A percentile compares a stretch with the other conserved stretches of the same genome.
Evolutionary conservation across 2,329 filamentous ascomycete species (phyloP).

Genomic region (Pseudogymnoascus pannorum): DNA sequence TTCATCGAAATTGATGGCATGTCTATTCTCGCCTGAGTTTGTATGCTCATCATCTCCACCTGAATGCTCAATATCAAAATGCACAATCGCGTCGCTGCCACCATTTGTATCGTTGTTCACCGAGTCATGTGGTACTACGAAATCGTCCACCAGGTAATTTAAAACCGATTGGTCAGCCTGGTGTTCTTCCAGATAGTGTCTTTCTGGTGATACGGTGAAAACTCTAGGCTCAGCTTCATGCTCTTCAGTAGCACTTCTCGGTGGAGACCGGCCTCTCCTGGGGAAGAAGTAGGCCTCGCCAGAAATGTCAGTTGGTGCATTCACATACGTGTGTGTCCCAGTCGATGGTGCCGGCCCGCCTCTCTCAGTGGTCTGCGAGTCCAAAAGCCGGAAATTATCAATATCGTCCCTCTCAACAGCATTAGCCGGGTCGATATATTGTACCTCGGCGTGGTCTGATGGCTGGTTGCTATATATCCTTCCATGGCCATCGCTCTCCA

Average conservation of each 20-base stretch:
- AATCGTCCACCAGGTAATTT: neutral
- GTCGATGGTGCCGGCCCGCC: conserved; percentile 12
- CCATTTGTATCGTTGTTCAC: neutral
- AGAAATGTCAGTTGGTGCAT: conserved; percentile 21
- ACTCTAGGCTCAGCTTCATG: neutral
- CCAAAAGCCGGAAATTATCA: conserved; percentile 8
- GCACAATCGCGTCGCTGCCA: neutral
- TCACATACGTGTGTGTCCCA: conserved; percentile 20
- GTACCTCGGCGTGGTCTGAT: neutral
- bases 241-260: conserved; percentile 11
- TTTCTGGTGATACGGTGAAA: neutral
- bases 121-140: neutral
- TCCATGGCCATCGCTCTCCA: neutral
- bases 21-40: neutral
- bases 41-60: neutral
- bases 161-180: neutral
- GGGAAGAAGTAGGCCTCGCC: conserved; percentile 23
- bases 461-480: neutral
- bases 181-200: neutral
- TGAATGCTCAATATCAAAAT: neutral
- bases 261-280: conserved; percentile 26
- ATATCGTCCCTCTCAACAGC: conserved; percentile 11
- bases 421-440: conserved; percentile 11
- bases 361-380: conserved; percentile 5
- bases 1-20: neutral